These are phyloP conservation scores for Cryptosporidium tyzzeri DNA, from an alignment of 169 alveolate species.

Conservation along the genomic window DNA sequence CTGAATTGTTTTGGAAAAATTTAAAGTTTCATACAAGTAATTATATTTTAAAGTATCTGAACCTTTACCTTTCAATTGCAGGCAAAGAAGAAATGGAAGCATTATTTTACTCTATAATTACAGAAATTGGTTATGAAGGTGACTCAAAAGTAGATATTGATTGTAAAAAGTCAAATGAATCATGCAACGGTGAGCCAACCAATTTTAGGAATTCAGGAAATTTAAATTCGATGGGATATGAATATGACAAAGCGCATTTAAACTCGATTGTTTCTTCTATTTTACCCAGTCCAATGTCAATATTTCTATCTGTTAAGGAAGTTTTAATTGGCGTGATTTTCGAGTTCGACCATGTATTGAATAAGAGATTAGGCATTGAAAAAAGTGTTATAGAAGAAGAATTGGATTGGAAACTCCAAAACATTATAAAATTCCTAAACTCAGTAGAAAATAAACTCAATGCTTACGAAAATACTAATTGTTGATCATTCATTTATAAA, in stretches of 20 bases:
- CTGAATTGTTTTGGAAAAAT: constrained; percentile 34
- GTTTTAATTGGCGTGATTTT: constrained; percentile 30
- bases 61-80: constrained; percentile 54
- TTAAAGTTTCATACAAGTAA: constrained; percentile 26
- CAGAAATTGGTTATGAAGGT: background rate
- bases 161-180: background rate
- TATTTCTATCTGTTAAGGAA: constrained; percentile 33
- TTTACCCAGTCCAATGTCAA: constrained; percentile 30
- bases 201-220: background rate
- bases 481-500: background rate
- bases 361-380: constrained; percentile 30
- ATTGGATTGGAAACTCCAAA: constrained; percentile 37
- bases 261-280: constrained; percentile 14
- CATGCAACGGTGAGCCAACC: background rate
- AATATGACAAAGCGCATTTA: constrained; percentile 28
- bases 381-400: constrained; percentile 40
- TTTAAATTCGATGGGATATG: background rate
- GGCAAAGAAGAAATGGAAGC: constrained; percentile 52
- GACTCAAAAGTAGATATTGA: background rate
- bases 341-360: constrained; percentile 60
- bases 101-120: constrained; percentile 17
- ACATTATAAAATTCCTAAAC: constrained; percentile 5
- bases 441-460: constrained; percentile 22
- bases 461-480: background rate
- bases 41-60: constrained; percentile 44